A percentile compares a stretch with the other conserved stretches of the same genome.
phyloP scores from a whole-genome alignment of 1,139 yeast genomes.

The Yarrowia galli region DNA sequence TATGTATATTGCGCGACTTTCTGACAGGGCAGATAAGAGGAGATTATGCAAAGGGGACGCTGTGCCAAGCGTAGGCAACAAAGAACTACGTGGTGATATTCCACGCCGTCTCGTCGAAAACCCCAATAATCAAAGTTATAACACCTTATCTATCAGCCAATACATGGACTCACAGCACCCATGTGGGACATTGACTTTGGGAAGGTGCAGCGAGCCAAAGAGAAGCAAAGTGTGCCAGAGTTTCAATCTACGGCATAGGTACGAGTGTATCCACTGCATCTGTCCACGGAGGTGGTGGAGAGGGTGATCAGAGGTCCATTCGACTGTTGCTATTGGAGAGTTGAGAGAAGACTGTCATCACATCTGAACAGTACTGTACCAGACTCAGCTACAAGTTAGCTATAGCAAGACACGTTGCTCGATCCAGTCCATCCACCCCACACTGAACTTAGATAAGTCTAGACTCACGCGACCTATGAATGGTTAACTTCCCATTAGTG shows the following conservation, averaged over 20 bases:
- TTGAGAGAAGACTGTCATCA: too few relatives aligned
- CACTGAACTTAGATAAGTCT: conserved; percentile 22
- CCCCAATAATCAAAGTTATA: neutral
- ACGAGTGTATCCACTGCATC: too few relatives aligned
- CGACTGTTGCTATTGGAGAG: too few relatives aligned
- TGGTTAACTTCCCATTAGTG: neutral
- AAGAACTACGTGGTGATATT: too few relatives aligned
- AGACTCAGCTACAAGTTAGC: too few relatives aligned
- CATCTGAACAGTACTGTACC: too few relatives aligned
- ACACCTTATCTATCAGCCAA: conserved; percentile 33
- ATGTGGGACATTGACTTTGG: conserved; percentile 19
- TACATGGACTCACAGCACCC: conserved; percentile 20
- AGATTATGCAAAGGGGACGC: too few relatives aligned
- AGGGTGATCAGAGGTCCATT: too few relatives aligned
- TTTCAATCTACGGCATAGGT: neutral
- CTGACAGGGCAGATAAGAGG: neutral
- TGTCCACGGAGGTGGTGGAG: too few relatives aligned
- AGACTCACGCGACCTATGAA: conserved; percentile 28
- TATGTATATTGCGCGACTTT: neutral
- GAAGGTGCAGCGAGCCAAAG: neutral
- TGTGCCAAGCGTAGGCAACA: too few relatives aligned
- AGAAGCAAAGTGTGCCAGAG: neutral
- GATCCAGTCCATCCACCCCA: conserved; percentile 7
- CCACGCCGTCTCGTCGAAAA: too few relatives aligned
- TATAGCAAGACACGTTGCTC: too few relatives aligned